These are phyloP conservation scores for Aphanoascus verrucosus DNA, from an alignment of 2,329 filamentous ascomycete species.

Conservation along the genomic window DNA sequence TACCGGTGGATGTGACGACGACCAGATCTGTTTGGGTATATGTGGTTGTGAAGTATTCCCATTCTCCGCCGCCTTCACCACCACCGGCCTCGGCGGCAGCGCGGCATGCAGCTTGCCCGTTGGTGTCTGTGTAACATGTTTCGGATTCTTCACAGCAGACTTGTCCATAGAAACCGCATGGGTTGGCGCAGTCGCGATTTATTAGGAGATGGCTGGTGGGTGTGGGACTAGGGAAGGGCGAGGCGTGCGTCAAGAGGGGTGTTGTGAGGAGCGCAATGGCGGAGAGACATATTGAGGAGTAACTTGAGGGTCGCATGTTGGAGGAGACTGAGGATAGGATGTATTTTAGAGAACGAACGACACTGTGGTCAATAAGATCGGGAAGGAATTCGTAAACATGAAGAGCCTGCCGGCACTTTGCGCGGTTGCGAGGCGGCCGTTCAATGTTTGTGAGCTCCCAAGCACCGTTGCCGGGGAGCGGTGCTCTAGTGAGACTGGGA, in stretches of 20 bases:
- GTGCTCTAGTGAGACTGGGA: not conserved
- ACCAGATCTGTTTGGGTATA: slow-evolving; percentile 45
- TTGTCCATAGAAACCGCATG: slow-evolving; percentile 44
- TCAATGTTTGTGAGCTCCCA: slow-evolving; percentile 1
- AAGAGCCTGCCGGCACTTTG: not conserved
- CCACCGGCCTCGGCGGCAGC: slow-evolving; percentile 14
- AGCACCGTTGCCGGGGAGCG: slow-evolving; percentile 8
- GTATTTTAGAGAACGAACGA: not conserved
- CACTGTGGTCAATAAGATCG: not conserved
- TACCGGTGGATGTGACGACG: slow-evolving; percentile 46
- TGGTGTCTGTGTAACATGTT: slow-evolving; percentile 42
- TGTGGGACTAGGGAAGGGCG: slow-evolving; percentile 23
- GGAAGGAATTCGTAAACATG: not conserved
- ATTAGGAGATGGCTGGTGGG: slow-evolving; percentile 19
- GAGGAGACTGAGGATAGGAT: not conserved
- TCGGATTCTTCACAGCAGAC: slow-evolving; percentile 40
- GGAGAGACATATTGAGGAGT: slow-evolving; percentile 17
- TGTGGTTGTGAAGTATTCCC: slow-evolving; percentile 49
- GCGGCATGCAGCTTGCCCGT: slow-evolving; percentile 41
- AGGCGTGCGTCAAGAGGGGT: slow-evolving; percentile 20
- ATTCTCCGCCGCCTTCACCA: slow-evolving; percentile 34
- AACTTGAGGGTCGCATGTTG: slow-evolving; percentile 1
- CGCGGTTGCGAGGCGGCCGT: not conserved
- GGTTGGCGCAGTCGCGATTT: slow-evolving; percentile 35
- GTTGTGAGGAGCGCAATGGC: slow-evolving; percentile 22